Base-by-base conservation (phyloP, 1,284 basidiomycete genomes). In the Pisolithus thermaeus region DNA sequence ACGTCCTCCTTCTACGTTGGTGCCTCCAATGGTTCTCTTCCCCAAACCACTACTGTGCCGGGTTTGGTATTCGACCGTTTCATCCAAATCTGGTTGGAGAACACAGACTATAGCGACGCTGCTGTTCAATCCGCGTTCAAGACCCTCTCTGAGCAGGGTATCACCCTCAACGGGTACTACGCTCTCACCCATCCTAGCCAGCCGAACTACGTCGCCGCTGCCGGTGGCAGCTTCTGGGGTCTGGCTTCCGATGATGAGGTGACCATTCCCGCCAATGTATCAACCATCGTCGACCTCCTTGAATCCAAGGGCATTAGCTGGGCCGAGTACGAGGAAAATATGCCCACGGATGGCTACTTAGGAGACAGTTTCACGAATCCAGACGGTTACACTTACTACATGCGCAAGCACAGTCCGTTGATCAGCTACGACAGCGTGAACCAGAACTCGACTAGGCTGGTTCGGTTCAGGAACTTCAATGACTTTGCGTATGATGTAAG, bases 381-480 rank as follows among this genome's bases (percentile, higher is more conserved):
- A 23, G 62, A 69, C n/a, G 54, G 56, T 14, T 73, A 78, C 59
- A 73, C 73, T n/a, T 79, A 76, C 65, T 81, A 80, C 57, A 72
- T 75, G 44, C 74, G 80, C 60, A 83, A 84, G 64, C 81, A 83
- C 67, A 81, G 84, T 63, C 81, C 82, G 0, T 67, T 76, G 46
- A 72, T 78, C 48, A 71, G 83, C 55, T 78, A 65, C 64, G 70
- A 84, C 63, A 76, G 75, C 0, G 65, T 82, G 38, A 69, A 73
- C 7, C 61, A 61, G 46, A 67, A 72, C 35, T 55, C 72, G 1
- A 59, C 66, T 0, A 78, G 82, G 32, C 70, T 72, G 6, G 55
- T 65, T 8, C 73, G 77, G n/a, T 74, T 81, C 51, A 76, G 83
- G 46, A 87, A 84, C 69, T 86, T 84, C 63, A 83, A 83, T 53